Evolutionary conservation across 108 stramenopile genomes (phyloP), one percentile per base, ranked within the genome.

Genomic region (Epithemia pelagica): DNA sequence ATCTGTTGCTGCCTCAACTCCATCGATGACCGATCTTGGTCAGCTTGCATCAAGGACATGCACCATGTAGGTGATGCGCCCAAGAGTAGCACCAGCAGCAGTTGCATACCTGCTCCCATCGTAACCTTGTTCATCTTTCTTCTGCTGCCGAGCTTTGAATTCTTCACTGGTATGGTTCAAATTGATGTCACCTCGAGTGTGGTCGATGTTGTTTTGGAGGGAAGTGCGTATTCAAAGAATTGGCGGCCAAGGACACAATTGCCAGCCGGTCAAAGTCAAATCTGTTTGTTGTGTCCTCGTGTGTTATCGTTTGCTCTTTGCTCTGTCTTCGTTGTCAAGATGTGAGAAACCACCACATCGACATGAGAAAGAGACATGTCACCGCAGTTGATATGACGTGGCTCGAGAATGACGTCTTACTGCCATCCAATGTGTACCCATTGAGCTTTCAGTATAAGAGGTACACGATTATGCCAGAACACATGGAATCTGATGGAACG

Each of bases 381-480:
- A 78, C 83, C 22, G 88, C 82, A 61, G 88, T 87, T 19, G 87
- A 82, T 59, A 86, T 86, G 37, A 83, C 84, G 67, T 79, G 77
- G 37, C 82, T 78, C 3, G 15, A 8, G 10, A 15, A 22, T 30
- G n/a, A n/a, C n/a, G 61, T 71, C 83, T 46, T 15, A 46, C 37
- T 46, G n/a, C n/a, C n/a, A n/a, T n/a, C n/a, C n/a, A n/a, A n/a
- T n/a, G n/a, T n/a, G n/a, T n/a, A n/a, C n/a, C n/a, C n/a, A n/a
- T n/a, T n/a, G n/a, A n/a, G n/a, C n/a, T n/a, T n/a, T n/a, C n/a
- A n/a, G n/a, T n/a, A n/a, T n/a, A n/a, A n/a, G n/a, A n/a, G n/a
- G n/a, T n/a, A n/a, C n/a, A n/a, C n/a, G n/a, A n/a, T n/a, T n/a
- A n/a, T n/a, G n/a, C n/a, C n/a, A n/a, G n/a, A n/a, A n/a, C n/a